These are phyloP conservation scores for Candida yuanshanica DNA, from an alignment of 805 yeast genomes.

Conservation along the genomic window DNA sequence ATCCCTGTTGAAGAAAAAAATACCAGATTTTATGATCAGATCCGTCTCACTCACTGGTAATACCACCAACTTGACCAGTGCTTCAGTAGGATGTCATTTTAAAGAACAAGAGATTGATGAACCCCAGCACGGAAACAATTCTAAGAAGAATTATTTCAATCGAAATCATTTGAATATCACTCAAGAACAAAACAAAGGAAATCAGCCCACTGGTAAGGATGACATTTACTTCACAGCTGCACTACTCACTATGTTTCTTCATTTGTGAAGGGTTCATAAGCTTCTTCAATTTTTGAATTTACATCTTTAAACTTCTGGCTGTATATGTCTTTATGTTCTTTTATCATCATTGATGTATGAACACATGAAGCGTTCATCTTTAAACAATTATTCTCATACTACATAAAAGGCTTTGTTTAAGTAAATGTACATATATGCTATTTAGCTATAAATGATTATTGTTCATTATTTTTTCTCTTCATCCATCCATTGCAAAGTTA, in stretches of 20 bases:
- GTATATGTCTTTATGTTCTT: no score
- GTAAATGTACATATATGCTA: no score
- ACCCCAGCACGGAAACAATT: no score
- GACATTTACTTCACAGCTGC: not conserved
- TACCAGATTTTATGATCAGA: slow-evolving; percentile 19
- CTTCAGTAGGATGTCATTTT: slow-evolving; percentile 3
- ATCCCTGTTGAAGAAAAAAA: slow-evolving; percentile 22
- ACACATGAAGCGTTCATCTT: no score
- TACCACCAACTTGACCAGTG: slow-evolving; percentile 5
- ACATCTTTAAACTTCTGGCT: no score
- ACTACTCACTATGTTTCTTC: not conserved
- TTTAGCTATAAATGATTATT: no score
- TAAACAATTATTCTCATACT: no score
- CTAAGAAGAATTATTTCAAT: not conserved
- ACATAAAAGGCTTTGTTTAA: no score
- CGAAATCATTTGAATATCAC: slow-evolving; percentile 3
- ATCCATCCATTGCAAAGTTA: slow-evolving; percentile 85
- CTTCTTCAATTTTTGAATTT: no score
- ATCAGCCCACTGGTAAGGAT: not conserved
- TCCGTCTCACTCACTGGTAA: slow-evolving; percentile 15
- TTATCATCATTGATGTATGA: no score
- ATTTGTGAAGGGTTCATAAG: no score
- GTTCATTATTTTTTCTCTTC: slow-evolving; percentile 41
- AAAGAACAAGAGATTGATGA: no score
- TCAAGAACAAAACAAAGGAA: slow-evolving; percentile 5